Conservation (phyloP, 1,284 basidiomycete genomes). For the Cutaneotrichosporon cavernicola region DNA sequence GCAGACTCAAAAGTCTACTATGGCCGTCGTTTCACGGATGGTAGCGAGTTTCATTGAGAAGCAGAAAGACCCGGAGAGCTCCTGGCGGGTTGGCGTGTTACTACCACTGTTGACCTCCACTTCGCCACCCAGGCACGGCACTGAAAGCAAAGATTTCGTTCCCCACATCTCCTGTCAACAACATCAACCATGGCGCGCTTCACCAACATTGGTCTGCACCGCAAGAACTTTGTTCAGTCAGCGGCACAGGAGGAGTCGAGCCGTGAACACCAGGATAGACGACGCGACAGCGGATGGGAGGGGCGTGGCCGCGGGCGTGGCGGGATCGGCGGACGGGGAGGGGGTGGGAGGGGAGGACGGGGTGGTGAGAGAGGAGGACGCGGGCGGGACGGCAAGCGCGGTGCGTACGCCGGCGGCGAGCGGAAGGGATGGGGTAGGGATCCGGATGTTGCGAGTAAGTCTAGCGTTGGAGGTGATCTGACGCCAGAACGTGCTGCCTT, state of each 20-base stretch:
- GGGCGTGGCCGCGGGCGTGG: conserved; percentile 15
- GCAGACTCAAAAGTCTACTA: too few relatives aligned
- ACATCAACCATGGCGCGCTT: conserved; percentile 48
- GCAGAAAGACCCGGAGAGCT: too few relatives aligned
- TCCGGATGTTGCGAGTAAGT: conserved; percentile 48
- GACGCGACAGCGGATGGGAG: conserved; percentile 5
- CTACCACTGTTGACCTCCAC: not conserved
- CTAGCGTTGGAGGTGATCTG: not conserved
- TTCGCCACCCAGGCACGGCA: conserved; percentile 3
- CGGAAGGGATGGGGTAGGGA: conserved; percentile 43
- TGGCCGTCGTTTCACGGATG: too few relatives aligned
- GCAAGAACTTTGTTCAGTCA: conserved; percentile 48
- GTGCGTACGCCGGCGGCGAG: conserved; percentile 20
- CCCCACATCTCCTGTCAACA: not conserved
- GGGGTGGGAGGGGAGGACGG: not conserved
- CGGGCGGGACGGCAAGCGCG: not conserved
- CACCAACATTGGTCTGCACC: conserved; percentile 52
- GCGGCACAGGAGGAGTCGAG: conserved; percentile 41
- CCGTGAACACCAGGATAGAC: not conserved
- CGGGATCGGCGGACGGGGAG: conserved; percentile 26
- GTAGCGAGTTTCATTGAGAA: too few relatives aligned
- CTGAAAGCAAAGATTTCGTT: not conserved
- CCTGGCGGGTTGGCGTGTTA: not conserved
- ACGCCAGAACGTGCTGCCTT: conserved; percentile 33
- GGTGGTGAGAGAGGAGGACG: not conserved